Percentiles rank a stretch among this genome's conserved stretches.
Evolutionary conservation across 306 rosid genomes (phyloP).

Genomic region (Carpinus viminea): DNA sequence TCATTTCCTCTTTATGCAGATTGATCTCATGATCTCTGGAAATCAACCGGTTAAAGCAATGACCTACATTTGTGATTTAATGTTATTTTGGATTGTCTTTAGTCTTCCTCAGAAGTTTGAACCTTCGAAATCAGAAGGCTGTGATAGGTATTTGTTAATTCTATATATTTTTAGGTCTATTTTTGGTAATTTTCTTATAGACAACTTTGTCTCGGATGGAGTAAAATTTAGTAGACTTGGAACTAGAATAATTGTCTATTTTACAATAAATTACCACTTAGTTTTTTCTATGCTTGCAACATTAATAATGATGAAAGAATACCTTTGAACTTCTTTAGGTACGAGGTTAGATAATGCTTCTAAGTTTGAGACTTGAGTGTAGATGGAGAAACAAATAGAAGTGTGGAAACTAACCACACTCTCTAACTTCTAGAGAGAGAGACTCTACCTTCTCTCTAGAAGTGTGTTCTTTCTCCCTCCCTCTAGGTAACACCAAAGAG

Average conservation of each 20-base stretch:
- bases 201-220: neutral
- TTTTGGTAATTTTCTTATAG: neutral
- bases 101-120: constrained; percentile 57
- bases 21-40: constrained; percentile 84
- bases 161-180: neutral
- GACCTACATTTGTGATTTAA: constrained; percentile 62
- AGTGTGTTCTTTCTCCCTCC: no score
- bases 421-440: no score
- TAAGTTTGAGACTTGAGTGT: no score
- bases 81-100: constrained; percentile 76
- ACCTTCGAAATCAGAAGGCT: constrained; percentile 63
- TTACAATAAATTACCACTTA: neutral
- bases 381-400: no score
- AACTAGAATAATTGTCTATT: neutral
- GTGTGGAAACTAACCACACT: no score
- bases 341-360: neutral
- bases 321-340: neutral
- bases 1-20: constrained; percentile 40
- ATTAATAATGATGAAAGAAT: neutral
- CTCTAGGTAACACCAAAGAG: no score
- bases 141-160: constrained; percentile 61
- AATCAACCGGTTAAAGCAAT: constrained; percentile 85
- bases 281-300: neutral
- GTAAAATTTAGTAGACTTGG: neutral
- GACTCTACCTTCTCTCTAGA: no score